Evolutionary conservation across 331 rosid genomes (phyloP).

Genomic region (Cydonia oblonga): DNA sequence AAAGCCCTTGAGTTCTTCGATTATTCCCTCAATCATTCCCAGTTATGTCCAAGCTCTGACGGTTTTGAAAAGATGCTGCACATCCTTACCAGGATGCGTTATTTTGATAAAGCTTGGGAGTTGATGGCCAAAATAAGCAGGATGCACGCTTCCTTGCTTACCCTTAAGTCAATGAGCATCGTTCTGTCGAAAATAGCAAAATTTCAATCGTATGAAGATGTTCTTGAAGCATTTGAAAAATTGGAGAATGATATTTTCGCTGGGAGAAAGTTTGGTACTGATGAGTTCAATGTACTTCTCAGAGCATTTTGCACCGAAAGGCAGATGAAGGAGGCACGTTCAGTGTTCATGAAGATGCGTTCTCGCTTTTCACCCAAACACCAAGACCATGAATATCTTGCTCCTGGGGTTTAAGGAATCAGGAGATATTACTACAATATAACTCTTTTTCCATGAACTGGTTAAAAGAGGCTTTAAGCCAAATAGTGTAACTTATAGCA

Average conservation of each 20-base stretch:
- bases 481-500: slow-evolving; percentile 45
- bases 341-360: slow-evolving; percentile 53
- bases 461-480: slow-evolving; percentile 65
- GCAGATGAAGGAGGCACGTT: slow-evolving; percentile 80
- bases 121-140: slow-evolving; percentile 33
- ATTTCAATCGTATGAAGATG: slow-evolving; percentile 58
- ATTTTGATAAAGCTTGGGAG: slow-evolving; percentile 73
- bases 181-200: slow-evolving; percentile 64
- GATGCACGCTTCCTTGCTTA: slow-evolving; percentile 42
- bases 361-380: slow-evolving; percentile 43
- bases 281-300: slow-evolving; percentile 71
- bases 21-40: slow-evolving; percentile 36
- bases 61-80: slow-evolving; percentile 69
- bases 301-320: slow-evolving; percentile 66
- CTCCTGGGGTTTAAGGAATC: slow-evolving; percentile 86
- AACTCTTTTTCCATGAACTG: slow-evolving; percentile 81
- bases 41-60: slow-evolving; percentile 29
- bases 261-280: slow-evolving; percentile 46
- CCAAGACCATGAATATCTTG: slow-evolving; percentile 77
- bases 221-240: slow-evolving; percentile 58
- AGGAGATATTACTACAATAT: slow-evolving; percentile 64
- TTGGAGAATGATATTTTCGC: slow-evolving; percentile 55
- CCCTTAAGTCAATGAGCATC: slow-evolving; percentile 78
- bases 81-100: slow-evolving; percentile 67
- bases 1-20: slow-evolving; percentile 71